phyloP scores from a whole-genome alignment of 495 filamentous ascomycete genomes.

The Immersiella caudata region DNA sequence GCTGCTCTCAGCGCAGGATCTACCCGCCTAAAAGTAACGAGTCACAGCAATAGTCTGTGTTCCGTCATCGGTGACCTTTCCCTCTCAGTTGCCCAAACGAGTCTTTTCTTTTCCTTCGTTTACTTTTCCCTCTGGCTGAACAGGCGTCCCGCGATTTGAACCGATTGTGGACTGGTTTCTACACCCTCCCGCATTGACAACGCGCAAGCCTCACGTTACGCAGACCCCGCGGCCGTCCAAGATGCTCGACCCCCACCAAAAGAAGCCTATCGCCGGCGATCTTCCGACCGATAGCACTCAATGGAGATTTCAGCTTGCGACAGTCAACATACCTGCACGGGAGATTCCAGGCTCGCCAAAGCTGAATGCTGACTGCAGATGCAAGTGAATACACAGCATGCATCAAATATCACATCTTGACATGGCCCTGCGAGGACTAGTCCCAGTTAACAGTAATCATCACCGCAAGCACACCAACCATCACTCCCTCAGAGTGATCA shows the following conservation, averaged over 20 bases:
- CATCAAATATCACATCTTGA: conserved; percentile 12
- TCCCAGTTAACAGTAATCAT: background rate
- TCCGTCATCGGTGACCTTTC: background rate
- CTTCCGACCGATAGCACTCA: background rate
- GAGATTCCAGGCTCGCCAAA: background rate
- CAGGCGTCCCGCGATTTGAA: background rate
- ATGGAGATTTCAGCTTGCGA: background rate
- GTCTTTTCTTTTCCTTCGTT: background rate
- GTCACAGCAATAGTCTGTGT: background rate
- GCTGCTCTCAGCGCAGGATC: background rate
- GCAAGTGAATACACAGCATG: background rate
- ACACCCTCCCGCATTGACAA: background rate
- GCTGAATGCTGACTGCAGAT: conserved; percentile 9
- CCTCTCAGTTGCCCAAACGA: background rate
- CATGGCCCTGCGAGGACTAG: background rate
- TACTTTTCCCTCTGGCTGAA: background rate
- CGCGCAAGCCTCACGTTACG: background rate
- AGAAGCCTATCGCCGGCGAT: background rate
- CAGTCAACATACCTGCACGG: background rate
- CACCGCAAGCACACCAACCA: background rate
- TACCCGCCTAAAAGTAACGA: background rate
- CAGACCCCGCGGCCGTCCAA: background rate
- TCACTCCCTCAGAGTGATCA: background rate
- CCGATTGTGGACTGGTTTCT: background rate
- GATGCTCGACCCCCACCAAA: background rate